phyloP scores from a whole-genome alignment of 2,329 filamentous ascomycete species.

The Alternaria arbusti region DNA sequence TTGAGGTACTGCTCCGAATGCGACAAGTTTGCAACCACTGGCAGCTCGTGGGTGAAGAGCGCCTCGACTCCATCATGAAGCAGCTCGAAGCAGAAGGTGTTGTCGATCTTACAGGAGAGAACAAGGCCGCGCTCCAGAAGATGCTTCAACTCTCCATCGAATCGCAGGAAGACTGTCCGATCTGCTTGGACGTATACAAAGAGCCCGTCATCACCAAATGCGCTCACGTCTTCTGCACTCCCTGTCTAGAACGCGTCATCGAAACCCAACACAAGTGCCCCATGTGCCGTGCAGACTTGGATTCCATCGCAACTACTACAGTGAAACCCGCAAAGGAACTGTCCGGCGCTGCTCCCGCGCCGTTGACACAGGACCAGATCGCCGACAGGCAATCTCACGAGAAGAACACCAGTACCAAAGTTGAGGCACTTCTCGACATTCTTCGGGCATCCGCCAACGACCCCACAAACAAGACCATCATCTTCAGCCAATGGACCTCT shows the following conservation, averaged over 20 bases:
- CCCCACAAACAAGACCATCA: constrained; percentile 67
- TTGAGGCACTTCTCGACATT: constrained; percentile 78
- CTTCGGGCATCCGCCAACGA: constrained; percentile 72
- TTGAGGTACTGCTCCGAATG: constrained; percentile 82
- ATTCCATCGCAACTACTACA: constrained; percentile 55
- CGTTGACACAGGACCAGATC: constrained; percentile 30
- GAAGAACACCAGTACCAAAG: constrained; percentile 74
- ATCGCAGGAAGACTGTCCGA: constrained; percentile 79
- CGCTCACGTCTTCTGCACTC: constrained; percentile 77
- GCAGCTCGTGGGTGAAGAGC: constrained; percentile 74
- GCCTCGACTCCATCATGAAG: constrained; percentile 74
- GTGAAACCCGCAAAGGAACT: constrained; percentile 69
- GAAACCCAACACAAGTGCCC: constrained; percentile 81
- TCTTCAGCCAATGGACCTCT: constrained; percentile 80
- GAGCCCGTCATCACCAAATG: constrained; percentile 83
- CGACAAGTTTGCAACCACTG: constrained; percentile 90
- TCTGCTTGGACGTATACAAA: constrained; percentile 77
- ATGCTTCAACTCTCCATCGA: constrained; percentile 79
- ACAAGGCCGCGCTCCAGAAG: constrained; percentile 73
- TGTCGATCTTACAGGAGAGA: constrained; percentile 75
- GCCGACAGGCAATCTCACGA: constrained; percentile 64
- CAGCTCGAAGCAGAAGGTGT: constrained; percentile 71
- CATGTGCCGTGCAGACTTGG: constrained; percentile 76
- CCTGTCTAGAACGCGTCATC: constrained; percentile 77
- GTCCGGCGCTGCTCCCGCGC: constrained; percentile 24